phyloP scores from a whole-genome alignment of 2,329 filamentous ascomycete genomes.

The Teratosphaeria nubilosa region DNA sequence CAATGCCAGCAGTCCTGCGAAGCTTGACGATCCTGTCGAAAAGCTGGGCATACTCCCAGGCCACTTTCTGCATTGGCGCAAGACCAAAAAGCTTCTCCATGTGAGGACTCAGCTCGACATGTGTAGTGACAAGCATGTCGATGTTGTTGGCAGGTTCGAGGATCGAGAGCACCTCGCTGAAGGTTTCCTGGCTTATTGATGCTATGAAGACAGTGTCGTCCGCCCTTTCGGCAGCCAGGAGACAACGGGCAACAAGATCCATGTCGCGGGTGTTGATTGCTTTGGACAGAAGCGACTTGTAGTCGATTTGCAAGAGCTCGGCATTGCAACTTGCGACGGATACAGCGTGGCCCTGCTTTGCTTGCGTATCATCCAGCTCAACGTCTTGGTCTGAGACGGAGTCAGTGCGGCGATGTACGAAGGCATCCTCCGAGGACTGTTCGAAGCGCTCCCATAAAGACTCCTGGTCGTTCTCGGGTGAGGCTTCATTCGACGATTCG shows the following conservation, averaged over 20 bases:
- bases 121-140: conserved; percentile 36
- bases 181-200: conserved; percentile 43
- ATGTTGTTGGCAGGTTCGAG: conserved; percentile 50
- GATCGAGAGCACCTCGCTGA: conserved; percentile 53
- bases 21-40: conserved; percentile 29
- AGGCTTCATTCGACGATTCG: neutral
- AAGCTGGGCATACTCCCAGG: conserved; percentile 30
- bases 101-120: conserved; percentile 41
- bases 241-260: conserved; percentile 17
- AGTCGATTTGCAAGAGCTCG: conserved; percentile 14
- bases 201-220: conserved; percentile 20
- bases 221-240: conserved; percentile 13
- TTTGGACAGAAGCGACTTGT: conserved; percentile 10
- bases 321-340: conserved; percentile 1
- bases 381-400: neutral
- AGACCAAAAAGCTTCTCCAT: conserved; percentile 35
- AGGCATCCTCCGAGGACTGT: neutral
- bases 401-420: neutral
- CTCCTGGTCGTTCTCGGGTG: neutral
- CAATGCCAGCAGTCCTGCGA: conserved; percentile 27
- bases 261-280: conserved; percentile 13
- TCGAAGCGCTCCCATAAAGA: conserved; percentile 1
- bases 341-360: neutral
- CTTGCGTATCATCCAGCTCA: neutral
- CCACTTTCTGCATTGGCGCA: conserved; percentile 28